Conservation (phyloP, 257 asterid genomes). For the Haberlea rhodopensis region DNA sequence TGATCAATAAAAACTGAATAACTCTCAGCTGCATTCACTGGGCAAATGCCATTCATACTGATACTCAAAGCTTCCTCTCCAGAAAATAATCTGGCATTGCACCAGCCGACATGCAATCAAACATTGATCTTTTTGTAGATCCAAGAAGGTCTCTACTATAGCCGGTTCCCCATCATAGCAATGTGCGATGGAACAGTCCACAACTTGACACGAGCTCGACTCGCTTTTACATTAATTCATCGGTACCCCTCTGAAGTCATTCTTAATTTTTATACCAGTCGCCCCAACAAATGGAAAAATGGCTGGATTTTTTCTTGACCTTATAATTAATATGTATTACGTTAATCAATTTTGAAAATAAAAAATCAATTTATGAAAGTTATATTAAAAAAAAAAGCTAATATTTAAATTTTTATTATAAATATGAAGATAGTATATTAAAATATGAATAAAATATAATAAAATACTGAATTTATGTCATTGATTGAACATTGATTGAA, state of each 20-base stretch:
- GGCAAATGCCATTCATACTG: conserved; percentile 68
- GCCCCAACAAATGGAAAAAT: conserved; percentile 57
- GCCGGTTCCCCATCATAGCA: conserved; percentile 57
- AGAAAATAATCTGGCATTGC: conserved; percentile 55
- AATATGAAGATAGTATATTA: too few relatives aligned
- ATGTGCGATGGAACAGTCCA: conserved; percentile 40
- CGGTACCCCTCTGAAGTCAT: conserved; percentile 46
- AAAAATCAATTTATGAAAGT: too few relatives aligned
- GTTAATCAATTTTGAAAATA: too few relatives aligned
- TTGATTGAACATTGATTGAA: too few relatives aligned
- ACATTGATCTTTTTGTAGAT: conserved; percentile 49
- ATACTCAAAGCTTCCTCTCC: conserved; percentile 42
- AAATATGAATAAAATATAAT: too few relatives aligned
- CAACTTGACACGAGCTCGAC: conserved; percentile 29
- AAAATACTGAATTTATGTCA: too few relatives aligned
- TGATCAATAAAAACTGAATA: conserved; percentile 48
- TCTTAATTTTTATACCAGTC: conserved; percentile 42
- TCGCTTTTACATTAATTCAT: conserved; percentile 44
- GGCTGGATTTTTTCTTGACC: conserved; percentile 25
- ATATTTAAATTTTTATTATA: too few relatives aligned
- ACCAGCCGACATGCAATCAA: conserved; percentile 65
- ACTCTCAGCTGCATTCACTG: neutral
- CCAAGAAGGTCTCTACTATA: conserved; percentile 47
- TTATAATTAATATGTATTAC: too few relatives aligned
- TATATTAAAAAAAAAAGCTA: too few relatives aligned